Percentiles rank a stretch among this genome's conserved stretches.
phyloP scores from a whole-genome alignment of 768 basidiomycete species.

The Mycena alexandri region DNA sequence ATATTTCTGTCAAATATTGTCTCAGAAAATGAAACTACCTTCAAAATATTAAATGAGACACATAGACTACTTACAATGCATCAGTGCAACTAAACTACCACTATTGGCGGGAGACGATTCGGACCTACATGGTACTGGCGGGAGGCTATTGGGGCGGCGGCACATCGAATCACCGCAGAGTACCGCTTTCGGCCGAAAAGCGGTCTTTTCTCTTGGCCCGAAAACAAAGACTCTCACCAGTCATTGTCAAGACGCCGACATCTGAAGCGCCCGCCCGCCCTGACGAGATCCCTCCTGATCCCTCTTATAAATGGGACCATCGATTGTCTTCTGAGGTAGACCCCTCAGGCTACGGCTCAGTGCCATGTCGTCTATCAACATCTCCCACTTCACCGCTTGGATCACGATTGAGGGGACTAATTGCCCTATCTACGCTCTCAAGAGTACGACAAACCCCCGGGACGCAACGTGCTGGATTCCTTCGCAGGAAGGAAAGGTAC shows the following conservation, averaged over 20 bases:
- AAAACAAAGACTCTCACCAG: background rate
- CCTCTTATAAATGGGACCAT: constrained; percentile 6
- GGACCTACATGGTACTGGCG: no score
- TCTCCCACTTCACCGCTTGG: constrained; percentile 39
- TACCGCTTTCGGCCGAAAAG: no score
- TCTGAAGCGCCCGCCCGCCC: background rate
- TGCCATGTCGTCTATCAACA: constrained; percentile 24
- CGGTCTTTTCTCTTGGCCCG: no score
- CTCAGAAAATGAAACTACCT: no score
- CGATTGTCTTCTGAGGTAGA: background rate
- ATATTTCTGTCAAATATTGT: no score
- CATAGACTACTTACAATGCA: no score
- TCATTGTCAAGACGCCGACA: background rate
- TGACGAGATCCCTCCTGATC: background rate
- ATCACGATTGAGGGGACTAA: constrained; percentile 37
- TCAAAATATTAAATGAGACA: no score
- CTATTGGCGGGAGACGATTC: no score
- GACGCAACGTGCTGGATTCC: constrained; percentile 42
- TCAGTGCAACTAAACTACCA: no score
- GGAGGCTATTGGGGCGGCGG: no score
- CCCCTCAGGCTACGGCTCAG: background rate
- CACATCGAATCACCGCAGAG: no score
- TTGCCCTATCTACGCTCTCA: constrained; percentile 32
- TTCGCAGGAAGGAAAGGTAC: constrained; percentile 41
- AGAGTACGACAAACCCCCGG: background rate